Percentiles rank a stretch among this genome's conserved stretches.
Evolutionary conservation across 148 eudicot genomes (phyloP).

Genomic region (Vaccinium macrocarpon): DNA sequence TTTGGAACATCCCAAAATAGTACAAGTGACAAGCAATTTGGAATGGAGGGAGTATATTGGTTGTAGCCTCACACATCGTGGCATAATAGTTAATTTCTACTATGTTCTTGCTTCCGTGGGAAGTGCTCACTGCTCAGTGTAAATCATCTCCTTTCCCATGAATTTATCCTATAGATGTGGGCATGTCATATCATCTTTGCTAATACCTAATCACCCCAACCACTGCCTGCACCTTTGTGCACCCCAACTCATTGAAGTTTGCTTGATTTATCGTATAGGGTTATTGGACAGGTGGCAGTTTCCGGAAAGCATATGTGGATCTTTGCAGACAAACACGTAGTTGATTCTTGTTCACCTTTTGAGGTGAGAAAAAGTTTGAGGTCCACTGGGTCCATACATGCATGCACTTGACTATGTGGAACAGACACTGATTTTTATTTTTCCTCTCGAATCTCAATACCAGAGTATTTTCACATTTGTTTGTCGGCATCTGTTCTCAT

Average conservation of each 20-base stretch:
- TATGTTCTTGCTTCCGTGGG: neutral
- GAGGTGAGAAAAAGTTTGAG: slow-evolving; percentile 48
- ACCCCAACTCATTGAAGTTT: slow-evolving; percentile 4
- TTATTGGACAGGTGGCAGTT: slow-evolving; percentile 78
- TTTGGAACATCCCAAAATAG: too few species aligned
- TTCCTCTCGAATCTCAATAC: neutral
- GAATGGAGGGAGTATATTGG: neutral
- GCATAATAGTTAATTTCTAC: neutral
- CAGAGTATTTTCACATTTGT: neutral
- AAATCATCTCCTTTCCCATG: neutral
- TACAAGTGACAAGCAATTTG: too few species aligned
- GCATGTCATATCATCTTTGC: neutral
- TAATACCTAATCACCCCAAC: neutral
- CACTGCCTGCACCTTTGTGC: neutral
- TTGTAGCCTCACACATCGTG: neutral
- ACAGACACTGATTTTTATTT: neutral
- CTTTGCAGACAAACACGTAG: slow-evolving; percentile 37
- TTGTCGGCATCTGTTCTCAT: slow-evolving; percentile 15
- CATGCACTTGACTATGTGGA: neutral
- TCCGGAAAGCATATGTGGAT: slow-evolving; percentile 84
- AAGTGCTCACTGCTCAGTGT: neutral
- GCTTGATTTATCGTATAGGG: slow-evolving; percentile 39
- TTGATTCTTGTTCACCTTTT: slow-evolving; percentile 33
- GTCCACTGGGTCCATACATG: neutral
- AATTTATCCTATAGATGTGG: neutral